Conservation (phyloP, 108 stramenopile species). For the Schizochytrium sp. region DNA sequence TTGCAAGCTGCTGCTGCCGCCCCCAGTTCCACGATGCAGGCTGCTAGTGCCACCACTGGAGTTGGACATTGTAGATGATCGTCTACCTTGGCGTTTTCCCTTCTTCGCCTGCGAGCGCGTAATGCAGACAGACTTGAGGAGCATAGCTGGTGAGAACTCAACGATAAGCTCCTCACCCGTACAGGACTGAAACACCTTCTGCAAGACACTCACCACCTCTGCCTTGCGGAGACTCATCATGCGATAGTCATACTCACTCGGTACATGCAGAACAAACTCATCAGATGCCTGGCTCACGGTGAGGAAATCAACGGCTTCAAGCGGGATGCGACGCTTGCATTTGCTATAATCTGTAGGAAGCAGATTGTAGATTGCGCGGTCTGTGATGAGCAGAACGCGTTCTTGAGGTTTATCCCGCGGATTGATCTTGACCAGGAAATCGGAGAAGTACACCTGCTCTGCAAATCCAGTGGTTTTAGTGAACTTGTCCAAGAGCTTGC, state of each 20-base stretch:
- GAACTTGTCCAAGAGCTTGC: conserved; percentile 56
- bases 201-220: background rate
- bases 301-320: conserved; percentile 1
- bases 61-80: conserved; percentile 58
- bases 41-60: conserved; percentile 13
- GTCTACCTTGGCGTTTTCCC: conserved; percentile 55
- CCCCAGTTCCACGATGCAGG: background rate
- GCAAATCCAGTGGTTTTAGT: background rate
- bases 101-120: conserved; percentile 63
- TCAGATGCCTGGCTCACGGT: conserved; percentile 57
- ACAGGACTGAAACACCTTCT: background rate
- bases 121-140: conserved; percentile 62
- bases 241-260: conserved; percentile 65
- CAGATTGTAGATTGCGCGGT: conserved; percentile 61
- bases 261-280: conserved; percentile 64
- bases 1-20: background rate
- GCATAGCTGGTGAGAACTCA: conserved; percentile 36
- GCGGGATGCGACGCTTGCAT: conserved; percentile 63
- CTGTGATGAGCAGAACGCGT: conserved; percentile 61
- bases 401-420: conserved; percentile 64
- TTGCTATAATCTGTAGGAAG: conserved; percentile 56
- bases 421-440: conserved; percentile 63
- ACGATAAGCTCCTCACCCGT: conserved; percentile 55
- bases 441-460: conserved; percentile 45
- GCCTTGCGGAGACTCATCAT: conserved; percentile 42